These are phyloP conservation scores for Aspergillus funiculosus DNA, from an alignment of 495 filamentous ascomycete genomes.

Conservation along the genomic window DNA sequence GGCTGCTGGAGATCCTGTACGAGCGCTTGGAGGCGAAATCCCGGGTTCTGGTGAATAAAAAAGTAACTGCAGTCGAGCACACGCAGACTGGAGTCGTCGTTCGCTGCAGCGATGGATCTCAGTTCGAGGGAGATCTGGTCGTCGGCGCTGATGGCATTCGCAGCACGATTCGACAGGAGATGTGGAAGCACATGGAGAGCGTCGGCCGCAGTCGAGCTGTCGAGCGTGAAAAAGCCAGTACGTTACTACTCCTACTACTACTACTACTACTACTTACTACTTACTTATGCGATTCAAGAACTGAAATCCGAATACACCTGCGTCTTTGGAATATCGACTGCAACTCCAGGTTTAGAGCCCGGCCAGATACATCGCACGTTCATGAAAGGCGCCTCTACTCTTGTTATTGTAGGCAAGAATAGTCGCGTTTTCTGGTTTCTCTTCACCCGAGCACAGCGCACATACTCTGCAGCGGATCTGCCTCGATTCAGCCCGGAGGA, in stretches of 20 bases:
- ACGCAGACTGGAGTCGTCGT: neutral
- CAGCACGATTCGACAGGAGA: constrained; percentile 29
- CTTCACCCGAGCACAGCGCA: too few relatives aligned
- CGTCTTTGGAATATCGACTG: constrained; percentile 2
- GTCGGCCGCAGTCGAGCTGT: constrained; percentile 19
- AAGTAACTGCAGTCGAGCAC: neutral
- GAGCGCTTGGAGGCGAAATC: neutral
- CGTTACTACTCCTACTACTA: neutral
- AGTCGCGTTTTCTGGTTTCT: constrained; percentile 27
- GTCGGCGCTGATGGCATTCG: constrained; percentile 47
- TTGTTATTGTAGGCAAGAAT: constrained; percentile 15
- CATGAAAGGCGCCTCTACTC: neutral
- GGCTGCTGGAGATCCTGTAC: constrained; percentile 5
- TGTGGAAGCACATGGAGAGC: constrained; percentile 25
- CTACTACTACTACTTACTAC: neutral
- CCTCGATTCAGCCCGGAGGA: constrained; percentile 7
- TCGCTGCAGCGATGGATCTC: neutral
- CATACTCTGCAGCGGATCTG: constrained; percentile 4
- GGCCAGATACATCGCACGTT: constrained; percentile 5
- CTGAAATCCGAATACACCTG: constrained; percentile 3
- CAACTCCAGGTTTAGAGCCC: neutral
- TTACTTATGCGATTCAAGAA: neutral
- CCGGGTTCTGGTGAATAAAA: neutral
- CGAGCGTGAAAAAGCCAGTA: constrained; percentile 15
- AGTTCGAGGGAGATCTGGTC: constrained; percentile 34